Base-by-base conservation (phyloP, 495 filamentous ascomycete species). In the Entonaema liquescens region DNA sequence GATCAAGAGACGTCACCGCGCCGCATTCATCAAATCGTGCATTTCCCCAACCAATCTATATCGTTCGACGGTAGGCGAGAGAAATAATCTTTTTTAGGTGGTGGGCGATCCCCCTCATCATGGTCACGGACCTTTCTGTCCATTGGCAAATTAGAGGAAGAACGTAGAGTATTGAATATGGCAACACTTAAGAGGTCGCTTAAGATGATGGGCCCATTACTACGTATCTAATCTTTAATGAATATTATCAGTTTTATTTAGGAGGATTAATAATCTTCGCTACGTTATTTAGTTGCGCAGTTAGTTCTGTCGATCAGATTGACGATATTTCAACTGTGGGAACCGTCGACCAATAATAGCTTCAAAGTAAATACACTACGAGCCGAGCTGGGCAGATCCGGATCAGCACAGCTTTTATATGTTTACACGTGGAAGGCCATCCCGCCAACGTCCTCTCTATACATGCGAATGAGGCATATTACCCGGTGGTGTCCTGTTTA, bases 251-350 rank as follows among this genome's bases (percentile, higher is more conserved):
- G 59, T 23, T 40, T 67, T 40, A 49, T 38, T 11, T 55, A 29
- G 36, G 26, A 62, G 52, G 57, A 68, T 73, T 62, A 35, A 25
- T 65, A 58, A 28, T 33, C 2, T 36, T 44, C 33, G 35, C 67
- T 73, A 62, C 65, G 42, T 19, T 25, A 73, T 62, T 21, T 59
- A 68, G 59, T 21, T 11, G 28, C 23, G 23, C 29, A 53, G n/a
- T 29, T 53, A 29, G 49, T 17, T 17, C 28, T 61, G 70, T 50
- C 60, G 70, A 72, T 72, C 65, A 65, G 55, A 62, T 68, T 72
- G 70, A 68, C 70, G 70, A 68, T 52, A 64, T 57, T 68, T 60
- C 3, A 72, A 65, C 40, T 68, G 64, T 65, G 61, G 61, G 61
- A 65, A 68, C 68, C 42, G 65, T 62, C 60, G 60, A 73, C 68